Evolutionary conservation across 1,284 basidiomycete genomes (phyloP).

Genomic region (Ceratobasidium sp.): DNA sequence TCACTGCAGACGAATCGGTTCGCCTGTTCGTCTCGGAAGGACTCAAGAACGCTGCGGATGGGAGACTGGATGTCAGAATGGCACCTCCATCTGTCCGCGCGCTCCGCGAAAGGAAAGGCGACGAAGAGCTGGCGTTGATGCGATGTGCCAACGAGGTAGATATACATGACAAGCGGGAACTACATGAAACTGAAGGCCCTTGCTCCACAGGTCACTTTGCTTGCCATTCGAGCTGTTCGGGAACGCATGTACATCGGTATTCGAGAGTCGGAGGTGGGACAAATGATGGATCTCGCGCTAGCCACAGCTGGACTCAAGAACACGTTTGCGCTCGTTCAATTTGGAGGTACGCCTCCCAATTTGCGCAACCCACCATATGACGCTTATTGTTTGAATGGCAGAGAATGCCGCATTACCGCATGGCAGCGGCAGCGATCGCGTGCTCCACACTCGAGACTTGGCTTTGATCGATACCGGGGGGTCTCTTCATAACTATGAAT

Average conservation of each 20-base stretch:
- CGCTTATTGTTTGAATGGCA: constrained; percentile 51
- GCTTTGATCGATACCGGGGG: constrained; percentile 83
- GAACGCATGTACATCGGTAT: constrained; percentile 75
- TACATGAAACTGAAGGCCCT: constrained; percentile 1
- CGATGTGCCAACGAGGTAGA: constrained; percentile 82
- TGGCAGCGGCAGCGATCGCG: constrained; percentile 76
- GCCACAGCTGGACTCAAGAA: constrained; percentile 66
- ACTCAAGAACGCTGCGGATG: constrained; percentile 54
- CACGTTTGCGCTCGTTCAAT: constrained; percentile 72
- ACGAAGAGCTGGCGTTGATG: constrained; percentile 74
- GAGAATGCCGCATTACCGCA: constrained; percentile 88
- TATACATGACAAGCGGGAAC: constrained; percentile 44
- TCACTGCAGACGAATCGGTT: constrained; percentile 71
- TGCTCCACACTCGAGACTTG: constrained; percentile 68
- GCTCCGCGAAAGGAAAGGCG: constrained; percentile 78
- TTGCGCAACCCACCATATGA: neutral
- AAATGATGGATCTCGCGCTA: constrained; percentile 68
- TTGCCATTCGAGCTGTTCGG: constrained; percentile 75
- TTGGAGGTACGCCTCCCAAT: constrained; percentile 68
- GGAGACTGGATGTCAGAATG: constrained; percentile 55
- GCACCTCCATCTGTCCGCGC: constrained; percentile 67
- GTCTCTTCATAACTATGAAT: constrained; percentile 74
- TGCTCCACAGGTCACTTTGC: constrained; percentile 73
- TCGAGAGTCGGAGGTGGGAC: constrained; percentile 72
- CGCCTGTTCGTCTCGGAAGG: constrained; percentile 62